Conservation (phyloP, 2,329 filamentous ascomycete species). For the Ilyonectria robusta region DNA sequence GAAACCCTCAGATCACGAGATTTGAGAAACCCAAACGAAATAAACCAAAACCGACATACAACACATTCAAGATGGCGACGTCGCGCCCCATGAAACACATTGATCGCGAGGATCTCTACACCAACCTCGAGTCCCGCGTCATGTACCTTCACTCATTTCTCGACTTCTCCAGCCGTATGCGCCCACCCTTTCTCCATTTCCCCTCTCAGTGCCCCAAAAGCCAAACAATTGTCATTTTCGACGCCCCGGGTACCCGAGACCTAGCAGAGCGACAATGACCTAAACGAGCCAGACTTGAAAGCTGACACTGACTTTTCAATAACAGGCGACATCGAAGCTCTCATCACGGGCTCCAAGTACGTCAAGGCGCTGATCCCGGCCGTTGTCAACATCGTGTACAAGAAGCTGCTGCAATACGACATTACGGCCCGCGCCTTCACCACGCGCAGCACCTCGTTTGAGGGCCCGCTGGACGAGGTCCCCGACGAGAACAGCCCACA, state of each 20-base stretch:
- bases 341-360: constrained; percentile 79
- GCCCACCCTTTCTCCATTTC: not conserved
- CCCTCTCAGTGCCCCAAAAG: not conserved
- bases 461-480: constrained; percentile 75
- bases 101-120: constrained; percentile 80
- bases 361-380: constrained; percentile 87
- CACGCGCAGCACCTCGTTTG: constrained; percentile 73
- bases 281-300: not conserved
- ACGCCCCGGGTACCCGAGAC: not conserved
- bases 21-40: not conserved
- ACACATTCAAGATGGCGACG: constrained; percentile 47
- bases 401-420: constrained; percentile 84
- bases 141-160: constrained; percentile 83
- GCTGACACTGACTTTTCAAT: constrained; percentile 27
- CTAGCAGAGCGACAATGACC: not conserved
- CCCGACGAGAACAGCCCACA: constrained; percentile 79
- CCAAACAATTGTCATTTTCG: not conserved
- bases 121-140: constrained; percentile 77
- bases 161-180: constrained; percentile 79
- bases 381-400: constrained; percentile 88
- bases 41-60: constrained; percentile 8
- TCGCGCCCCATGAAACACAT: constrained; percentile 69
- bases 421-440: constrained; percentile 85
- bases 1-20: not conserved
- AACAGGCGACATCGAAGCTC: constrained; percentile 79